Base-by-base conservation (phyloP, 148 eudicot genomes). In the Rhododendron mucronatum region DNA sequence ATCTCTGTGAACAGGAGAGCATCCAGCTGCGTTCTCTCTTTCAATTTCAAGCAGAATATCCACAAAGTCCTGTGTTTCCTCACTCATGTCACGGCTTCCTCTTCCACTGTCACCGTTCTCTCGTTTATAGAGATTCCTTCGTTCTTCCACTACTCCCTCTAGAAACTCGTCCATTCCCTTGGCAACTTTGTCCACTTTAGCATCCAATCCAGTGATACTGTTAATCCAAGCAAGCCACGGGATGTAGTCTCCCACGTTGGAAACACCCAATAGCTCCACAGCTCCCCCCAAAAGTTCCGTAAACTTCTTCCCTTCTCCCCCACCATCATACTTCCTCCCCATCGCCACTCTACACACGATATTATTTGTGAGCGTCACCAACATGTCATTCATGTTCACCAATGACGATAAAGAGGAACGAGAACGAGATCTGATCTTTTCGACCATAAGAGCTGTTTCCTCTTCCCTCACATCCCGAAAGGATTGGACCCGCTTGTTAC, bases 401-500 rank as follows among this genome's bases (percentile, higher is more conserved):
- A 28, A 53, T 33, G 78, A 33, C 0, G 84, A 57, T 1, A 26
- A 37, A 0, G 89, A 74, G 14, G 26, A 30, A 0, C 87, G 63
- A 65, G n/a, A 23, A 23, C 69, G 79, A 9, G 83, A 30, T 79
- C 7, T 61, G 4, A 95, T 90, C 76, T 84, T 89, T 9, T 90
- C 78, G 15, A 93, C 55, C 90, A 93, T 48, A 7, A 86, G 51
- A 2, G 79, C 79, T 1, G 91, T 88, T 83, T 94, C 96, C 84
- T 93, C 94, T 51, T 91, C 90, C 61, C 95, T 86, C 39, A 92
- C 91, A 7, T 2, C 21, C 0, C 84, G 75, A 65, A 90, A 93
- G 3, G 94, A 91, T 39, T 86, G 87, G 48, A 95, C 96, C 50
- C 80, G 87, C 7, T 84, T 91, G 82, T 83, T 88, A 80, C 86